These are phyloP conservation scores for Hymenoscyphus repandus DNA, from an alignment of 2,329 filamentous ascomycete species.

Conservation along the genomic window DNA sequence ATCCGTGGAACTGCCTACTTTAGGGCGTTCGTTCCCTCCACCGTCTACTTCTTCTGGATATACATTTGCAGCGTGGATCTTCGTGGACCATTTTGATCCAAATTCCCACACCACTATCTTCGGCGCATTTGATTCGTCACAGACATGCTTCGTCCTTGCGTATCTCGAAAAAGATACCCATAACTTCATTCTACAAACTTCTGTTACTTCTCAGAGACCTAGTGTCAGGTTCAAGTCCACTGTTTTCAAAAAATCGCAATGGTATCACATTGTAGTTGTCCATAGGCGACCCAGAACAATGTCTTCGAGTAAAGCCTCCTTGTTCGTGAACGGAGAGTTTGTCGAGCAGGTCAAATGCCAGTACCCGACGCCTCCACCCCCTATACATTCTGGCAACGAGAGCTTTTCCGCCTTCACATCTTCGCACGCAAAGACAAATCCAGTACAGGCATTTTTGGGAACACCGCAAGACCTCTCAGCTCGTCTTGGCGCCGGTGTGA, in stretches of 20 bases:
- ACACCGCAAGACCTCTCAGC: conserved; percentile 85
- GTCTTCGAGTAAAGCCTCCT: conserved; percentile 71
- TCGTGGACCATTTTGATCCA: conserved; percentile 80
- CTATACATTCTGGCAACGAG: conserved; percentile 56
- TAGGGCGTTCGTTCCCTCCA: conserved; percentile 82
- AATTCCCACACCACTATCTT: conserved; percentile 90
- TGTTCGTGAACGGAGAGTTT: conserved; percentile 92
- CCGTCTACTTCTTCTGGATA: conserved; percentile 71
- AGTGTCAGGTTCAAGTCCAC: conserved; percentile 90
- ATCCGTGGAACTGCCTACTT: conserved; percentile 82
- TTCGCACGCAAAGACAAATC: conserved; percentile 52
- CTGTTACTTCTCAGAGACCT: conserved; percentile 76
- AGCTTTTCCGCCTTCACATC: conserved; percentile 67
- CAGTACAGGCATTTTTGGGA: conserved; percentile 87
- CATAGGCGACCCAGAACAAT: conserved; percentile 75
- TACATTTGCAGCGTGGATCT: conserved; percentile 84
- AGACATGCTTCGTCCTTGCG: conserved; percentile 88
- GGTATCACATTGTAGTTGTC: conserved; percentile 92
- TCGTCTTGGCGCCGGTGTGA: conserved; percentile 65
- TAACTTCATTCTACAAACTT: conserved; percentile 94
- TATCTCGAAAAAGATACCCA: conserved; percentile 92
- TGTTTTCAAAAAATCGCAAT: conserved; percentile 67
- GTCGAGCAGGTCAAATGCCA: conserved; percentile 85
- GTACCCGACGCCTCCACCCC: conserved; percentile 73
- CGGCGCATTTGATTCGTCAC: conserved; percentile 84